These are phyloP conservation scores for Gossypium davidsonii DNA, from an alignment of 441 rosid species.

Conservation along the genomic window DNA sequence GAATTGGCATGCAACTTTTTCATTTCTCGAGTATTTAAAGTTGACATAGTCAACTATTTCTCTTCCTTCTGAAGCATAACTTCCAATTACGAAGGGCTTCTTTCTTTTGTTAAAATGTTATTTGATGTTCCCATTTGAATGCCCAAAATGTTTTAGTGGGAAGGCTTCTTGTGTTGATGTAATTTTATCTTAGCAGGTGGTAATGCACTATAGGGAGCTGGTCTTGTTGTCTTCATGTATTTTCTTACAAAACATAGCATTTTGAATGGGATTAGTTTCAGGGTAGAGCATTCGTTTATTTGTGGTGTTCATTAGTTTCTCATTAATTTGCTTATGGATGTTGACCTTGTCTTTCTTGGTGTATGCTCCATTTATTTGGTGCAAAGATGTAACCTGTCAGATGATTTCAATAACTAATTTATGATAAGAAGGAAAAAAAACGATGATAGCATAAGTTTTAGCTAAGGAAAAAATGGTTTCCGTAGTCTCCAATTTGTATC, in stretches of 20 bases:
- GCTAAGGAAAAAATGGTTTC: not conserved
- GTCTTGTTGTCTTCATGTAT: not conserved
- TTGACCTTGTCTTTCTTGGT: slow-evolving; percentile 3
- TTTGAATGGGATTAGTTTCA: not conserved
- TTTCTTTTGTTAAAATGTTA: not conserved
- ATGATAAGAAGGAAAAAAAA: not conserved
- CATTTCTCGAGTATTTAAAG: not conserved
- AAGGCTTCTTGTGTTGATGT: not conserved
- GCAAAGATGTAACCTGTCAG: not conserved
- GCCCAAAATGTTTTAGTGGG: not conserved
- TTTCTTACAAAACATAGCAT: not conserved
- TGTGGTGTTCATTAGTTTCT: not conserved
- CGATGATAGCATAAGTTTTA: not conserved
- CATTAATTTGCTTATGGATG: not conserved
- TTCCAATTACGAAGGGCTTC: not conserved
- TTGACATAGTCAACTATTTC: not conserved
- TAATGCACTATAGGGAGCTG: not conserved
- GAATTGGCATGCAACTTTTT: not conserved
- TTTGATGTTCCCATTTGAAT: not conserved
- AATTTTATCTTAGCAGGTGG: not conserved
- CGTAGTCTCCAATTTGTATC: not conserved
- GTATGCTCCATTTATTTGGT: not conserved
- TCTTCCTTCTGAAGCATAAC: not conserved
- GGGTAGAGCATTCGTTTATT: not conserved
- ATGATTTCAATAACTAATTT: not conserved